Percentiles rank a stretch among this genome's conserved stretches.
Evolutionary conservation across 192 early-diverging fungal genomes (phyloP).

Genomic region (Allomyces macrogynus): DNA sequence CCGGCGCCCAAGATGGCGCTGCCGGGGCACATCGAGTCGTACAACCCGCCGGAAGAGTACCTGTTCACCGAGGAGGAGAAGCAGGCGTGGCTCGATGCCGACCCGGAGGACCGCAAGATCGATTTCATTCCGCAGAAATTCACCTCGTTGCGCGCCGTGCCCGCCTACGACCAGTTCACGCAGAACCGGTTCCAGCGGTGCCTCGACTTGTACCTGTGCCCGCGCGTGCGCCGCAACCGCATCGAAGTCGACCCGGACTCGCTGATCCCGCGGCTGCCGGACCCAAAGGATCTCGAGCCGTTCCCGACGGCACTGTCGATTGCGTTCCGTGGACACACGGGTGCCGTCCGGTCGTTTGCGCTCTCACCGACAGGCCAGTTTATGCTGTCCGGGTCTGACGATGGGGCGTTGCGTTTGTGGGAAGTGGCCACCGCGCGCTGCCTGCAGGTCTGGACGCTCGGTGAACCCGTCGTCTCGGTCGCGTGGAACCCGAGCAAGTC

Average conservation of each 20-base stretch:
- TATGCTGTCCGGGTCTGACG: conserved; percentile 76
- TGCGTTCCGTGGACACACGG: conserved; percentile 62
- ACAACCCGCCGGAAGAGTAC: conserved; percentile 93
- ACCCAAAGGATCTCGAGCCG: conserved; percentile 79
- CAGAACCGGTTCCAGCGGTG: conserved; percentile 92
- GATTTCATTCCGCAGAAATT: conserved; percentile 37
- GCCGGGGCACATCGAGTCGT: conserved; percentile 82
- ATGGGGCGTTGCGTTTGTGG: conserved; percentile 72
- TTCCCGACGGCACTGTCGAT: conserved; percentile 70
- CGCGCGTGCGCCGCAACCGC: conserved; percentile 46
- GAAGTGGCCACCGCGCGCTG: conserved; percentile 79
- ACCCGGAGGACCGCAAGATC: conserved; percentile 50
- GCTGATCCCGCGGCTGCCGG: conserved; percentile 86
- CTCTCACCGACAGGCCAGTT: conserved; percentile 83
- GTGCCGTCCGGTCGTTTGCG: conserved; percentile 58
- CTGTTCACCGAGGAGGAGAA: conserved; percentile 62
- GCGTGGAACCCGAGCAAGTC: conserved; percentile 78
- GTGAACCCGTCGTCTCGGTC: conserved; percentile 44
- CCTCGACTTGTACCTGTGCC: conserved; percentile 89
- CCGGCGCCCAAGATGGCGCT: conserved; percentile 73
- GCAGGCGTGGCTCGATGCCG: conserved; percentile 53
- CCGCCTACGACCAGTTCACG: conserved; percentile 71
- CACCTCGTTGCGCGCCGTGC: conserved; percentile 57
- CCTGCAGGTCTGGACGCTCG: conserved; percentile 51
- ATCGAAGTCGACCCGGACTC: conserved; percentile 70